phyloP scores from a whole-genome alignment of 306 rosid genomes.

The Prosopis cineraria region DNA sequence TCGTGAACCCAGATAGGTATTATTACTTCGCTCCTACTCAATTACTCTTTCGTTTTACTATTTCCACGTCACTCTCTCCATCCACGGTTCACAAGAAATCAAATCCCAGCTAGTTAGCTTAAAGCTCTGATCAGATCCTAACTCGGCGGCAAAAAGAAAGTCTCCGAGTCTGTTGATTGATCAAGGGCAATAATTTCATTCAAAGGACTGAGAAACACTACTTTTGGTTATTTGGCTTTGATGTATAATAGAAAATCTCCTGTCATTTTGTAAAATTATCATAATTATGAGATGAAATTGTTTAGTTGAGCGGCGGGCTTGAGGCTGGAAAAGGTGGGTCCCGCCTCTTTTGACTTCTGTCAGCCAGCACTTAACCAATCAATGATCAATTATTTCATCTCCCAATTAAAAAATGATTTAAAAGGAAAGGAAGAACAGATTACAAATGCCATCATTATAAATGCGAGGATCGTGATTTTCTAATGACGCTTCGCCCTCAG shows the following conservation, averaged over 20 bases:
- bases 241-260: constrained; percentile 25
- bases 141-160: background rate
- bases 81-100: background rate
- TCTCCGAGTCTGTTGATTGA: background rate
- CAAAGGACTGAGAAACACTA: background rate
- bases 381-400: constrained; percentile 1
- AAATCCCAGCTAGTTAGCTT: no score
- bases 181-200: constrained; percentile 11
- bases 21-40: no score
- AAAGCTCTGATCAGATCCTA: constrained; percentile 3
- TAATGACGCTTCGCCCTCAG: background rate
- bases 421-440: background rate
- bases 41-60: background rate
- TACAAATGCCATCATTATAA: background rate
- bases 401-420: background rate
- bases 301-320: background rate
- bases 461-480: background rate
- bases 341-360: constrained; percentile 9
- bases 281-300: background rate
- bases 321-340: constrained; percentile 14
- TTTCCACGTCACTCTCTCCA: background rate
- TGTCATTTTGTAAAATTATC: constrained; percentile 40
- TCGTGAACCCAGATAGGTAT: no score
- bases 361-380: background rate
- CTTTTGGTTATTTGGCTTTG: background rate